Percentiles rank a stretch among this genome's conserved stretches.
Conservation (phyloP, 2,329 filamentous ascomycete genomes). For the Elsinoe perseae region DNA sequence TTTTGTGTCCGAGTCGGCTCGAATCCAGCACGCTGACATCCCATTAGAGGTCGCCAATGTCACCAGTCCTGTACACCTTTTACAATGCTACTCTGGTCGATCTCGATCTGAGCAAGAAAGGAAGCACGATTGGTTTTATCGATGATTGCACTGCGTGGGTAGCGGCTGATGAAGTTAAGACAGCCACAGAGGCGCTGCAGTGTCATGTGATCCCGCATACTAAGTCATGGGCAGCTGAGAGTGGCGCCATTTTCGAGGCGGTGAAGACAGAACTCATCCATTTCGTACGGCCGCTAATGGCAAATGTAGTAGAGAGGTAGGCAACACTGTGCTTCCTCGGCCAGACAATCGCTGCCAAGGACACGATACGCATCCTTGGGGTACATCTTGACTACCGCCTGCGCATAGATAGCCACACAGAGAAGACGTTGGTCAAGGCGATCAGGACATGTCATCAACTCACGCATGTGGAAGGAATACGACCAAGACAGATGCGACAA, state of each 20-base stretch:
- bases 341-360: neutral
- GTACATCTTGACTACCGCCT: neutral
- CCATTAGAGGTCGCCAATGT: conserved; percentile 29
- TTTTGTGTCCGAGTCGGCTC: neutral
- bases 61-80: conserved; percentile 30
- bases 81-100: conserved; percentile 26
- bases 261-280: neutral
- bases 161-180: neutral
- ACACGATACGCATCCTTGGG: neutral
- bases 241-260: neutral
- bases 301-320: neutral
- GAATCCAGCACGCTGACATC: conserved; percentile 22
- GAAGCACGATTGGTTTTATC: neutral
- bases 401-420: neutral
- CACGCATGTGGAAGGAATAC: neutral
- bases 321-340: neutral
- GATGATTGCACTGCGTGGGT: neutral
- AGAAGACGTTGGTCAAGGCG: neutral
- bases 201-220: neutral
- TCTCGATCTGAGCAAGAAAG: neutral
- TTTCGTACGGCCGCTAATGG: neutral
- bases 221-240: neutral
- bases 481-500: neutral
- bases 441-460: neutral
- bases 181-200: neutral